Evolutionary conservation across 2,329 filamentous ascomycete genomes (phyloP), one percentile per base, ranked within the genome.

Genomic region (Arthrinium phaeospermum): DNA sequence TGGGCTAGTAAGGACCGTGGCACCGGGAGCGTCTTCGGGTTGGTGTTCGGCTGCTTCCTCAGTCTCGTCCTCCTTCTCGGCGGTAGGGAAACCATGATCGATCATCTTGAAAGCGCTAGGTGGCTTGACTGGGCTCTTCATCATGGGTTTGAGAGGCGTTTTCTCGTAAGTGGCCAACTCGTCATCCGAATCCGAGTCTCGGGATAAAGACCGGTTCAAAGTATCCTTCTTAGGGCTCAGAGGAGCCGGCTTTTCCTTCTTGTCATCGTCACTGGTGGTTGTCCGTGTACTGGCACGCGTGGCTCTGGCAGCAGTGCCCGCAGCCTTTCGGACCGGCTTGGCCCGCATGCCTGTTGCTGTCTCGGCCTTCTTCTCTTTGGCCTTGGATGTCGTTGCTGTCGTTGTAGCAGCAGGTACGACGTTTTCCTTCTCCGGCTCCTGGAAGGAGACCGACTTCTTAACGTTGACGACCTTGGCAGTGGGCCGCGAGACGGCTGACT

Each of bases 381-480:
- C 24, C 27, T 70, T 80, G 8, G 76, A 74, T 77, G 78, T 78
- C 41, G 78, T 74, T 71, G 81, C 83, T 37, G 53, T 37, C 30
- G 75, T 72, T 4, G 79, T 71, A 3, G 80, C 75, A 19, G 75
- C 27, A 19, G 88, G 88, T 27, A 84, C 79, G 49, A 90, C 81
- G 75, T 92, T 92, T 78, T 92, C 90, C 81, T 92, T 92, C 78
- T 91, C 90, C 3, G 88, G 88, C 75, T 90, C 89, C 78, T 91
- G 86, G 79, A 92, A 92, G 72, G 88, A 90, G 77, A 92, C 90
- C 3, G 84, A 86, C 83, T 91, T 92, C 83, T 89, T 91, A 16
- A 72, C 61, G 37, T 73, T 74, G 68, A 71, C 72, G 13, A 73
- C 57, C 67, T 75, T 78, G 12, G 76, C 76, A n/a, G 76, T 72